Evolutionary conservation across 768 basidiomycete species (phyloP), one percentile per base, ranked within the genome.

Genomic region (Mrakia hoshinonis): DNA sequence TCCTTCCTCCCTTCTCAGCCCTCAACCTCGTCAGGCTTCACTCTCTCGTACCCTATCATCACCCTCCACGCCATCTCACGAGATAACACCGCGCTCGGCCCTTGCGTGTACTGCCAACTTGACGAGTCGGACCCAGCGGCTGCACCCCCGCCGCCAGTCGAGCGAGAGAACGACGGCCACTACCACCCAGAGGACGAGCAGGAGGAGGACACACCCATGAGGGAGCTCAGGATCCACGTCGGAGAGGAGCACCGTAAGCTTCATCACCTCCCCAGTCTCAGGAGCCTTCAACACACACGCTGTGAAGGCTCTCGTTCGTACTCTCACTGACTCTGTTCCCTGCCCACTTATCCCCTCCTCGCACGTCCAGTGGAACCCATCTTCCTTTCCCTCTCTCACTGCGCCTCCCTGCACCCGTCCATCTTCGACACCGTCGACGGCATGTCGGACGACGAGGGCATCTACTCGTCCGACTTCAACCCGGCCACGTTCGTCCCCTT

Each of bases 11-110:
- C 89, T 3, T 76, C 84, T 39, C 13, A 46, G 12, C 15, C n/a
- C 13, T 82, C 86, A 0, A 63, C 68, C 0, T 87, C 87, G 20
- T 81, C 82, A 54, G 92, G 91, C 20, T 88, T 97, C 80, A 86
- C 89, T 74, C 85, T 98, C 77, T 83, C 87, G 70, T 98, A 95
- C 79, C 92, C 91, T 12, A 83, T 88, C 6, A 90, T 99, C 77
- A 95, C 92, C 0, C 85, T 99, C 2, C 96, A 99, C 76, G 96
- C 96, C 31, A 85, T 94, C 67, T 91, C 92, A 0, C 87, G 92
- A 55, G 83, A 84, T 3, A 85, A 52, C 72, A 73, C 80, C 11
- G 38, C 38, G 15, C 49, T 54, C 20, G 83, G 82, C 0, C 87
- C 90, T 4, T 88, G 86, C 9, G 85, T 98, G 77, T 98, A 97